Evolutionary conservation across 75 land plant species (phyloP).

Genomic region (Selaginella tamariscina): DNA sequence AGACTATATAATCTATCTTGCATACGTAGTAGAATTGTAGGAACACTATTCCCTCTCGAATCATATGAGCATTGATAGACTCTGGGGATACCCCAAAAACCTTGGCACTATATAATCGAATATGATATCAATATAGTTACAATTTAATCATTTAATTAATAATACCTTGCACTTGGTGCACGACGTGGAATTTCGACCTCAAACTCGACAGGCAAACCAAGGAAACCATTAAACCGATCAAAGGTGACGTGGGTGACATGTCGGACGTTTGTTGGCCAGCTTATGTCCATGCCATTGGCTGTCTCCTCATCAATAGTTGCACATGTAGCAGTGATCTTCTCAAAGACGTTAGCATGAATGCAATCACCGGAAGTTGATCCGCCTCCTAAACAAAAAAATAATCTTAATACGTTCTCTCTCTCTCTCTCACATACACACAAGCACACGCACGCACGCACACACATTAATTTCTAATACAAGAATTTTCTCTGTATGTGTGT

Average conservation of each 20-base stretch:
- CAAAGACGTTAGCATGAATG: slow-evolving; percentile 34
- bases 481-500: too few relatives aligned
- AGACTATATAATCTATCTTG: slow-evolving; percentile 73
- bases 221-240: slow-evolving; percentile 79
- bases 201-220: slow-evolving; percentile 83
- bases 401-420: not conserved
- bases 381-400: not conserved
- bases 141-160: too few relatives aligned
- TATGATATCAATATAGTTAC: too few relatives aligned
- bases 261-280: slow-evolving; percentile 84
- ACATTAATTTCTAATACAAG: too few relatives aligned
- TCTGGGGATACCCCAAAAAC: slow-evolving; percentile 94
- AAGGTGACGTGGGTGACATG: slow-evolving; percentile 89
- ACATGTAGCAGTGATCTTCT: slow-evolving; percentile 35
- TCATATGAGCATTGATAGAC: slow-evolving; percentile 92
- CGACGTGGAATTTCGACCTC: slow-evolving; percentile 57
- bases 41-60: slow-evolving; percentile 77
- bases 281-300: slow-evolving; percentile 53
- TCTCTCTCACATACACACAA: too few relatives aligned
- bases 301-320: slow-evolving; percentile 25
- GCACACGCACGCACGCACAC: too few relatives aligned
- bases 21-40: slow-evolving; percentile 84
- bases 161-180: slow-evolving; percentile 86
- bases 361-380: slow-evolving; percentile 28
- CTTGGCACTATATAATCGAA: too few relatives aligned